A percentile compares a stretch with the other conserved stretches of the same genome.
Evolutionary conservation across 768 basidiomycete genomes (phyloP).

Genomic region (Daedaleopsis sinensis): DNA sequence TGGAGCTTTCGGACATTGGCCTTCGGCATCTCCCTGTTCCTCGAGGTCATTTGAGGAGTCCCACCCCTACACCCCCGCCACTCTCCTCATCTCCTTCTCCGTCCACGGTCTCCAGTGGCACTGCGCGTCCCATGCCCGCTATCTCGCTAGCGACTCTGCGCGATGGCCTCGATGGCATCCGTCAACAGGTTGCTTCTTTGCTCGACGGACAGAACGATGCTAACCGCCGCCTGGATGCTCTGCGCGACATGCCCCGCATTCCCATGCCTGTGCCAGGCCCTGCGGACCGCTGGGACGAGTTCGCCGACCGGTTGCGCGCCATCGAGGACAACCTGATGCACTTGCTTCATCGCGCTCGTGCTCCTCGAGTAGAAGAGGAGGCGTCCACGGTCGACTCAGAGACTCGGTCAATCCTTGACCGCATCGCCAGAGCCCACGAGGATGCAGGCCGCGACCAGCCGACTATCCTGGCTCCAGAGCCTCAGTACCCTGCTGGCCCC

Average conservation of each 20-base stretch:
- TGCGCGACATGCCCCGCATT: slow-evolving; percentile 11
- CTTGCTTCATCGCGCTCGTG: slow-evolving; percentile 23
- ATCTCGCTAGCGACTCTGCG: slow-evolving; percentile 48
- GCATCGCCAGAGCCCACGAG: slow-evolving; percentile 31
- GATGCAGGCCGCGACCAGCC: slow-evolving; percentile 31
- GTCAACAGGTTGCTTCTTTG: slow-evolving; percentile 60
- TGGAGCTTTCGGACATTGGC: slow-evolving; percentile 13
- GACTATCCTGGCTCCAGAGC: slow-evolving; percentile 49
- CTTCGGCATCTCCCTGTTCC: slow-evolving; percentile 1
- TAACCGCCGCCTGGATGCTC: slow-evolving; percentile 61
- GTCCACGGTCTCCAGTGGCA: slow-evolving; percentile 36
- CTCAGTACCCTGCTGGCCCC: slow-evolving; percentile 41
- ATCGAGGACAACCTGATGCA: slow-evolving; percentile 31
- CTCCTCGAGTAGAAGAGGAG: slow-evolving; percentile 24
- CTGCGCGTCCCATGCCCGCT: slow-evolving; percentile 39
- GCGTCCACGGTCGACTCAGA: slow-evolving; percentile 34
- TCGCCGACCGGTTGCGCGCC: slow-evolving; percentile 27
- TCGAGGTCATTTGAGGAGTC: slow-evolving; percentile 21
- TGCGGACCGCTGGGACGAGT: slow-evolving; percentile 28
- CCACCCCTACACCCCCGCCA: slow-evolving; percentile 31
- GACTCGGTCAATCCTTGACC: slow-evolving; percentile 26
- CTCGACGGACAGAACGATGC: slow-evolving; percentile 64
- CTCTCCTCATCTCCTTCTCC: slow-evolving; percentile 38
- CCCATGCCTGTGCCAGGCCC: not conserved
- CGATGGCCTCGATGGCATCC: slow-evolving; percentile 57